A percentile compares a stretch with the other conserved stretches of the same genome.
Evolutionary conservation across 441 rosid species (phyloP).

Genomic region (Gossypium gossypioides): DNA sequence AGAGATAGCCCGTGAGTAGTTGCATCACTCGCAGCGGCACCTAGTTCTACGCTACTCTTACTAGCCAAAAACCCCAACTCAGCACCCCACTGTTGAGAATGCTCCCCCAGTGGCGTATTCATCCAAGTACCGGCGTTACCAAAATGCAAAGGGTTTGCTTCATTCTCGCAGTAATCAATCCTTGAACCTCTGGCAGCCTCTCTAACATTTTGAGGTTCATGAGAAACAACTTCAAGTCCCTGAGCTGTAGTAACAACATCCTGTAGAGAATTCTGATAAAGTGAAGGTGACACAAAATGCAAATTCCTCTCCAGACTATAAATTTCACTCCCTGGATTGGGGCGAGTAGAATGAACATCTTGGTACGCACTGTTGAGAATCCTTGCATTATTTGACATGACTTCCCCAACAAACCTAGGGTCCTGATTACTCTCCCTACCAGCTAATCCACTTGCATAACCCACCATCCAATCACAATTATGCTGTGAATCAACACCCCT

Average conservation of each 20-base stretch:
- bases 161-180: constrained; percentile 21
- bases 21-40: constrained; percentile 12
- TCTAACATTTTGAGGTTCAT: constrained; percentile 4
- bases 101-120: constrained; percentile 9
- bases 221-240: constrained; percentile 14
- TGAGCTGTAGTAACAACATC: constrained; percentile 27
- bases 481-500: constrained; percentile 26
- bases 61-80: constrained; percentile 19
- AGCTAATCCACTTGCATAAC: constrained; percentile 28
- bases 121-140: constrained; percentile 21
- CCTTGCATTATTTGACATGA: constrained; percentile 35
- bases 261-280: constrained; percentile 17
- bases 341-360: constrained; percentile 20
- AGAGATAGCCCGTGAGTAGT: constrained; percentile 35
- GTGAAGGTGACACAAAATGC: constrained; percentile 19
- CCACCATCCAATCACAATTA: constrained; percentile 33
- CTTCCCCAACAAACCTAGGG: constrained; percentile 21
- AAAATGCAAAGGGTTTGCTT: constrained; percentile 16
- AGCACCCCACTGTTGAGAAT: constrained; percentile 21
- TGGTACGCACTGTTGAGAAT: constrained; percentile 18
- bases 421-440: constrained; percentile 13
- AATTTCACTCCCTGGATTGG: constrained; percentile 23
- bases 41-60: constrained; percentile 8
- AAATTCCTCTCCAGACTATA: constrained; percentile 23
- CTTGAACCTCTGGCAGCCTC: constrained; percentile 10